Percentiles rank a stretch among this genome's conserved stretches.
phyloP scores from a whole-genome alignment of 73 alveolate species.

The Diophrys appendiculata region DNA sequence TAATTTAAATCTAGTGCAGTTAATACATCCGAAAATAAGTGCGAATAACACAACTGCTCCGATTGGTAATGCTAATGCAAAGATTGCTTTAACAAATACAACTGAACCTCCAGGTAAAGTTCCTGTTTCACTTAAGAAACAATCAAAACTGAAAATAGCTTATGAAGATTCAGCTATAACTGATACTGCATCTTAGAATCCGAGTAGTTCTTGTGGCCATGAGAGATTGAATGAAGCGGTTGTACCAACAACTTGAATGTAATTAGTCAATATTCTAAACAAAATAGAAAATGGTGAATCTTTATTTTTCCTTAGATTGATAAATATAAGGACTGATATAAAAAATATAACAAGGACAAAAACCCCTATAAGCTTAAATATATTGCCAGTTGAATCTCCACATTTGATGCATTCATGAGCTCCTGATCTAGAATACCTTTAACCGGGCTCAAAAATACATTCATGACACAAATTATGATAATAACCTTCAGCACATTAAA shows the following conservation, averaged over 20 bases:
- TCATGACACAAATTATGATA: slow-evolving; percentile 9
- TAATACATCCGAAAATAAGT: neutral
- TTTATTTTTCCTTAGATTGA: slow-evolving; percentile 7
- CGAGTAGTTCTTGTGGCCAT: slow-evolving; percentile 17
- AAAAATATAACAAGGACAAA: neutral
- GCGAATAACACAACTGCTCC: neutral
- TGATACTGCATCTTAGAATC: slow-evolving; percentile 20
- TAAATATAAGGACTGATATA: slow-evolving; percentile 2
- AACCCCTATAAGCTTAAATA: slow-evolving; percentile 10
- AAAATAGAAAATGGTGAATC: slow-evolving; percentile 15
- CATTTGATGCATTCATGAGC: slow-evolving; percentile 21
- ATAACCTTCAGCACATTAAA: slow-evolving; percentile 18
- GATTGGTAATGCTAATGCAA: slow-evolving; percentile 2
- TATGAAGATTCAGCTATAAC: slow-evolving; percentile 24
- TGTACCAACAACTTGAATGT: slow-evolving; percentile 28
- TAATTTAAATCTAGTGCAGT: slow-evolving; percentile 8
- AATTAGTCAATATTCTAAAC: slow-evolving; percentile 27
- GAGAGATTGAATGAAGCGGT: slow-evolving; percentile 32
- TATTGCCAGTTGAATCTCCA: slow-evolving; percentile 6
- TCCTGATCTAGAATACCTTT: slow-evolving; percentile 21
- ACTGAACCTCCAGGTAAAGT: slow-evolving; percentile 3
- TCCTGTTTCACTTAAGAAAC: slow-evolving; percentile 11
- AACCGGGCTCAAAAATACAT: slow-evolving; percentile 1
- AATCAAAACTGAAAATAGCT: slow-evolving; percentile 21
- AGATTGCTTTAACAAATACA: slow-evolving; percentile 20